phyloP scores from a whole-genome alignment of 768 basidiomycete genomes.

The Amanita brunnescens region DNA sequence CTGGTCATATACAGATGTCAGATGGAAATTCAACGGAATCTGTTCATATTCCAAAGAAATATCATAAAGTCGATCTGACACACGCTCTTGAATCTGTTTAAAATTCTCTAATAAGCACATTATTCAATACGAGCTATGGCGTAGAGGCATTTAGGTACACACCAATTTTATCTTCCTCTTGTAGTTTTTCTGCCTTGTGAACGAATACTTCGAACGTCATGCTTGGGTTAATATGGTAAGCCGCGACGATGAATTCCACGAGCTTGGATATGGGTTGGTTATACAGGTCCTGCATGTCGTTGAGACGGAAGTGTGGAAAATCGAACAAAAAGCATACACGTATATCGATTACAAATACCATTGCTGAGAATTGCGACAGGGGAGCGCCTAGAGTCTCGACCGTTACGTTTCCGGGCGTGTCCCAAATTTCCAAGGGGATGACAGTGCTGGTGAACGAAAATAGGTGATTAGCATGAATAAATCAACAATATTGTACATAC shows the following conservation, averaged over 20 bases:
- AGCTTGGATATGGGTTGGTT: constrained; percentile 77
- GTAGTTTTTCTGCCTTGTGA: constrained; percentile 88
- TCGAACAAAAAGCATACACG: constrained; percentile 46
- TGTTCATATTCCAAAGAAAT: constrained; percentile 69
- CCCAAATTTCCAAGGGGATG: constrained; percentile 92
- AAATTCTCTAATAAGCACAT: constrained; percentile 60
- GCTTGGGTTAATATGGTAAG: constrained; percentile 64
- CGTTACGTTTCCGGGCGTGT: constrained; percentile 82
- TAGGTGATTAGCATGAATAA: not conserved
- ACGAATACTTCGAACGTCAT: constrained; percentile 88
- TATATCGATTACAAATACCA: constrained; percentile 94
- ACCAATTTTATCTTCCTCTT: constrained; percentile 90
- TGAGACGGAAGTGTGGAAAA: not conserved
- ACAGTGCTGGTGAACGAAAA: constrained; percentile 52
- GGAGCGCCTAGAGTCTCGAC: constrained; percentile 70
- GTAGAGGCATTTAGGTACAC: constrained; percentile 13
- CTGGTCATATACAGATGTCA: constrained; percentile 92
- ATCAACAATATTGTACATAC: constrained; percentile 37
- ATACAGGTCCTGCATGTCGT: constrained; percentile 57
- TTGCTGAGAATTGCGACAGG: constrained; percentile 70
- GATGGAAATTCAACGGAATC: constrained; percentile 75
- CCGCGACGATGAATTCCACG: constrained; percentile 72
- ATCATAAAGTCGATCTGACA: constrained; percentile 75
- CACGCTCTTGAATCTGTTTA: constrained; percentile 81
- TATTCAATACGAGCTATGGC: not conserved